A percentile compares a stretch with the other conserved stretches of the same genome.
These are phyloP conservation scores for Chloroidium sp. DNA, from an alignment of 163 green algal genomes.

Conservation along the genomic window DNA sequence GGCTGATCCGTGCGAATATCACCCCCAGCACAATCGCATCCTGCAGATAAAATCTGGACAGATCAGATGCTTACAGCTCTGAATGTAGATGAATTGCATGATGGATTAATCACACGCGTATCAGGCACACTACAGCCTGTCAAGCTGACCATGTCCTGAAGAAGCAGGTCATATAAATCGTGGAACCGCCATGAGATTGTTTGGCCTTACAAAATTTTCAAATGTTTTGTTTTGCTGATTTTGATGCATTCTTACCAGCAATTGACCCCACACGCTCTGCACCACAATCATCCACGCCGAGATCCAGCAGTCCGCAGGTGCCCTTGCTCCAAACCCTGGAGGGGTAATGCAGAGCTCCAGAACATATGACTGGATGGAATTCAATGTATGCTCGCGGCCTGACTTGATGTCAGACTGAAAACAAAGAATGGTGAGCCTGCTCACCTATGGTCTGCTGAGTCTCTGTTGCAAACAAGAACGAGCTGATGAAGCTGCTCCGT, in stretches of 20 bases:
- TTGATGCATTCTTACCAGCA: slow-evolving; percentile 31
- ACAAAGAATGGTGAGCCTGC: slow-evolving; percentile 2
- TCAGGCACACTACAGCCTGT: no score
- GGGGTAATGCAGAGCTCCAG: background rate
- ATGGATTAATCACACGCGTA: no score
- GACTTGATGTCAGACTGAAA: background rate
- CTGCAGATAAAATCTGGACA: no score
- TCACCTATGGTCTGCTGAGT: slow-evolving; percentile 82
- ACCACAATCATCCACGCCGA: slow-evolving; percentile 47
- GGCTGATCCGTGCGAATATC: slow-evolving; percentile 62
- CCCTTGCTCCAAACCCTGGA: slow-evolving; percentile 63
- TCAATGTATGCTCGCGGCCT: no score
- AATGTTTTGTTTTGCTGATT: background rate
- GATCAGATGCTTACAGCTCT: no score
- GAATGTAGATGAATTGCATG: no score
- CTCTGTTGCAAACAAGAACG: slow-evolving; percentile 68
- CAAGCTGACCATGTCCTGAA: no score
- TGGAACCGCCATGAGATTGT: no score
- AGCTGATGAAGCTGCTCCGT: slow-evolving; percentile 41
- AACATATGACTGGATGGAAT: no score
- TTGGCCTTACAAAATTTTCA: no score
- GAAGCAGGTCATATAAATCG: no score
- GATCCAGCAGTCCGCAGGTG: slow-evolving; percentile 59
- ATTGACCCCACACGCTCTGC: slow-evolving; percentile 60
- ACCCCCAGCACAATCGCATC: slow-evolving; percentile 65